Evolutionary conservation across 495 filamentous ascomycete species (phyloP).

Genomic region (Physcia stellaris): DNA sequence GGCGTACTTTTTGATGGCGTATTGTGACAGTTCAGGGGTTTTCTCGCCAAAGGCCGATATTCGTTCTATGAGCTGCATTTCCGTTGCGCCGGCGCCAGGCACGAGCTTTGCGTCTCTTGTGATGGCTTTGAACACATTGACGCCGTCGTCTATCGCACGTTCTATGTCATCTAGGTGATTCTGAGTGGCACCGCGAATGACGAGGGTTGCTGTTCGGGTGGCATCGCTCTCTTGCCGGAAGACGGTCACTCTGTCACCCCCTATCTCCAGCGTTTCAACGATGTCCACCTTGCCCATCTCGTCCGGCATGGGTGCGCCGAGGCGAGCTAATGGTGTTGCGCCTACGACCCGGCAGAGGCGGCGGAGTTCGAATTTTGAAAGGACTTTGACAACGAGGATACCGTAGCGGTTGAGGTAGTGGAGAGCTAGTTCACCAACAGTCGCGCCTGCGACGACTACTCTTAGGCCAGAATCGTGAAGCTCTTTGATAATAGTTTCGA

Average conservation of each 20-base stretch:
- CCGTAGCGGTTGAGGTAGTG: constrained; percentile 97
- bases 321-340: constrained; percentile 83
- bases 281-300: constrained; percentile 95
- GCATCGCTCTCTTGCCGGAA: constrained; percentile 93
- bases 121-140: constrained; percentile 97
- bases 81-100: constrained; percentile 88
- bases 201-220: constrained; percentile 86
- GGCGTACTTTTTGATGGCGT: constrained; percentile 92
- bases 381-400: constrained; percentile 91
- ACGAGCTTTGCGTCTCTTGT: constrained; percentile 84
- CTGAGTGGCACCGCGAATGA: constrained; percentile 90
- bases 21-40: constrained; percentile 83
- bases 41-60: constrained; percentile 79
- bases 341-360: constrained; percentile 92
- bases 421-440: constrained; percentile 86
- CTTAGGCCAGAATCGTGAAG: constrained; percentile 85
- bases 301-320: constrained; percentile 97
- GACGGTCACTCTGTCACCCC: constrained; percentile 94
- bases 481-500: constrained; percentile 87
- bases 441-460: constrained; percentile 80
- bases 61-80: constrained; percentile 87
- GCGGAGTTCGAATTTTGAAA: constrained; percentile 95
- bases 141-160: constrained; percentile 93
- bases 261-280: constrained; percentile 96
- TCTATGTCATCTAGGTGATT: constrained; percentile 97